These are phyloP conservation scores for Wickerhamiella shivajii DNA, from an alignment of 805 yeast genomes.

Conservation along the genomic window DNA sequence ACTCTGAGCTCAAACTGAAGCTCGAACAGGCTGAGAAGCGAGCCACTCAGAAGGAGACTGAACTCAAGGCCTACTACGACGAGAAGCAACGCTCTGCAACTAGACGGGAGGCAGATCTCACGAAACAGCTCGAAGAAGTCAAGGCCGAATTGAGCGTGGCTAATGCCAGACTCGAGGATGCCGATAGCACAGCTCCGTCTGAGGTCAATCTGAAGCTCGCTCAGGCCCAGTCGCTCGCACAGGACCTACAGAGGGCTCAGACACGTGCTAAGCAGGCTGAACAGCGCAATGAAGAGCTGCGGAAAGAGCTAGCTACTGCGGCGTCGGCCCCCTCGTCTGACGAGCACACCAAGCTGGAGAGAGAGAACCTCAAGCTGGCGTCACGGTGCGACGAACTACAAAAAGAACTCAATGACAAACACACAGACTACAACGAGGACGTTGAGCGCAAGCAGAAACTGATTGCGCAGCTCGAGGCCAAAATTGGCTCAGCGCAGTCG, in stretches of 20 bases:
- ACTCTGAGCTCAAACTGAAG: constrained; percentile 55
- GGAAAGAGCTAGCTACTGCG: constrained; percentile 44
- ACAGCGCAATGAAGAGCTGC: constrained; percentile 59
- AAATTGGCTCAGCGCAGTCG: constrained; percentile 3
- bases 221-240: constrained; percentile 48
- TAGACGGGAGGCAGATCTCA: constrained; percentile 37
- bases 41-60: constrained; percentile 52
- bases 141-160: constrained; percentile 52
- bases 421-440: constrained; percentile 1
- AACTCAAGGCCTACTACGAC: constrained; percentile 48
- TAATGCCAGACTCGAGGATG: constrained; percentile 32
- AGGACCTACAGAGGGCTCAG: constrained; percentile 63
- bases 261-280: constrained; percentile 56
- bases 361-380: constrained; percentile 7
- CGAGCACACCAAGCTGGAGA: constrained; percentile 12
- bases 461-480: constrained; percentile 4
- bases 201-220: constrained; percentile 15
- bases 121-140: constrained; percentile 46
- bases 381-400: constrained; percentile 13
- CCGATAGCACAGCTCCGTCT: constrained; percentile 7
- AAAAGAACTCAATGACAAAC: constrained; percentile 1
- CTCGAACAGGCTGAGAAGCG: constrained; percentile 42
- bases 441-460: constrained; percentile 7
- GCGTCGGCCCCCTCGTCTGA: constrained; percentile 21
- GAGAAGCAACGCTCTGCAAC: constrained; percentile 63